phyloP scores from a whole-genome alignment of 306 rosid species.

The Vigna unguiculata region DNA sequence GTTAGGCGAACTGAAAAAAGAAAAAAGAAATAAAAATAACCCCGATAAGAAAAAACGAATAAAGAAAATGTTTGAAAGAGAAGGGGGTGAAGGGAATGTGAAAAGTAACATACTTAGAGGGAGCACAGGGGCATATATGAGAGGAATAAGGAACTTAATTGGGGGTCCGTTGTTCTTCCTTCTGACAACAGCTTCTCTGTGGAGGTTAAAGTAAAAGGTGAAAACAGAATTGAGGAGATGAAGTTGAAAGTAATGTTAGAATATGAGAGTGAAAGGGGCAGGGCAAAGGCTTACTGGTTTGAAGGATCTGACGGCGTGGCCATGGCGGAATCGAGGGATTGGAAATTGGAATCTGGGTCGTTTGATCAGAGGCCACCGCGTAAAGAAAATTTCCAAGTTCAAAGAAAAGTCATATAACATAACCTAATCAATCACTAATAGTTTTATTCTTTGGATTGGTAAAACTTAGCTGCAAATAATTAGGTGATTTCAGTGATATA shows the following conservation, averaged over 20 bases:
- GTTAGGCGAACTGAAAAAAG: conserved; percentile 71
- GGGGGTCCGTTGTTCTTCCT: conserved; percentile 70
- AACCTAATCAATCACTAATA: background rate
- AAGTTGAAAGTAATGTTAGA: background rate
- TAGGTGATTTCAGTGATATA: background rate
- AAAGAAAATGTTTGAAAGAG: background rate
- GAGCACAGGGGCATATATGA: conserved; percentile 87
- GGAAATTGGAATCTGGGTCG: conserved; percentile 8
- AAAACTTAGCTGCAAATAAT: too few relatives aligned
- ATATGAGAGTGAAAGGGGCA: too few relatives aligned
- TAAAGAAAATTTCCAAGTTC: background rate
- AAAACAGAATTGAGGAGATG: background rate
- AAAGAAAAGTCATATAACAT: too few relatives aligned
- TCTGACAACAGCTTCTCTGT: conserved; percentile 66
- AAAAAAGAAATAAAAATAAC: background rate
- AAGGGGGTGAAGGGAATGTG: background rate
- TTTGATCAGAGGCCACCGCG: background rate
- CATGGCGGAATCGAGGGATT: conserved; percentile 53
- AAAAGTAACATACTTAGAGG: conserved; percentile 74
- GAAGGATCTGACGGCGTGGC: conserved; percentile 61
- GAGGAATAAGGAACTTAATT: conserved; percentile 83
- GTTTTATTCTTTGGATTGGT: too few relatives aligned
- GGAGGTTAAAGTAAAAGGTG: background rate
- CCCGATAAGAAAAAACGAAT: background rate
- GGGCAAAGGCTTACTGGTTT: conserved; percentile 60